These are phyloP conservation scores for Verbascum thapsus DNA, from an alignment of 257 asterid genomes.

Conservation along the genomic window DNA sequence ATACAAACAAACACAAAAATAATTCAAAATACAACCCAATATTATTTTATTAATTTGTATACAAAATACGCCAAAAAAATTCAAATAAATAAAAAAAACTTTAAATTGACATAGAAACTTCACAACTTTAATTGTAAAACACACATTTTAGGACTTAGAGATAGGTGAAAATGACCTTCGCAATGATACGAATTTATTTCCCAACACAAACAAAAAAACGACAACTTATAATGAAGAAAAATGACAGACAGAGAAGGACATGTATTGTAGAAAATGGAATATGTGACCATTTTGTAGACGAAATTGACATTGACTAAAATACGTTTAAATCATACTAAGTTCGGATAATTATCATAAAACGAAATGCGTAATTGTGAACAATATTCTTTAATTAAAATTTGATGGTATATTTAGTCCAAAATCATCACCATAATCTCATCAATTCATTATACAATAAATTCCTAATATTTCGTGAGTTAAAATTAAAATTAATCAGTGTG, in stretches of 20 bases:
- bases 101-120: too few relatives aligned
- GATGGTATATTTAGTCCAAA: too few relatives aligned
- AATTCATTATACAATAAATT: too few relatives aligned
- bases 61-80: not conserved
- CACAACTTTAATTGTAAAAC: not conserved
- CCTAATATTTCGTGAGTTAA: too few relatives aligned
- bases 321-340: too few relatives aligned
- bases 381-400: too few relatives aligned
- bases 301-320: not conserved
- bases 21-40: not conserved
- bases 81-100: too few relatives aligned
- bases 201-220: slow-evolving; percentile 4
- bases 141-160: not conserved
- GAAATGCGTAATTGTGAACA: too few relatives aligned
- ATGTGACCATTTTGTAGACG: slow-evolving; percentile 23
- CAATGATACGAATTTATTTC: slow-evolving; percentile 8
- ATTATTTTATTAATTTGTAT: not conserved
- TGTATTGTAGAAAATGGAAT: not conserved
- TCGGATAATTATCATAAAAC: too few relatives aligned
- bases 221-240: not conserved
- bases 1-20: not conserved
- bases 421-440: too few relatives aligned
- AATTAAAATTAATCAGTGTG: too few relatives aligned
- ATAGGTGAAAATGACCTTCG: slow-evolving; percentile 3
- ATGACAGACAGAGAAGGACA: not conserved